A percentile compares a stretch with the other conserved stretches of the same genome.
These are phyloP conservation scores for Russula emetica DNA, from an alignment of 768 basidiomycete genomes.

Conservation along the genomic window DNA sequence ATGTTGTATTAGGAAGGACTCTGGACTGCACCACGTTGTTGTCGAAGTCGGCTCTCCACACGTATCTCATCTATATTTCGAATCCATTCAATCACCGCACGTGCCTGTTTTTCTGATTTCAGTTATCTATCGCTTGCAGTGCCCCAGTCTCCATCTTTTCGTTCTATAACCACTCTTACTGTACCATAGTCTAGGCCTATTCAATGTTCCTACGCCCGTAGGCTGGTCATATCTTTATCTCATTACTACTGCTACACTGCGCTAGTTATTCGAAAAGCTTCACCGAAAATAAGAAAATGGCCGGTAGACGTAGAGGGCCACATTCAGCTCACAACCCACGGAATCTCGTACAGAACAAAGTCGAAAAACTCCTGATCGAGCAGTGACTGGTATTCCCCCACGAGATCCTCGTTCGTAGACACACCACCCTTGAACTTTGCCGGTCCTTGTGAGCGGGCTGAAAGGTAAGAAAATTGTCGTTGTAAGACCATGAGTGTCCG, in stretches of 20 bases:
- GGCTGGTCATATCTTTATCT: conserved; percentile 59
- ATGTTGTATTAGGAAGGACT: conserved; percentile 29
- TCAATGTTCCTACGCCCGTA: conserved; percentile 48
- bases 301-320: conserved; percentile 20
- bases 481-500: conserved; percentile 72
- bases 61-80: conserved; percentile 25
- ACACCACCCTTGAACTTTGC: conserved; percentile 42
- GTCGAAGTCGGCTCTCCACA: conserved; percentile 13
- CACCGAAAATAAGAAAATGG: conserved; percentile 23
- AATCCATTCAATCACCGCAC: conserved; percentile 19
- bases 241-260: conserved; percentile 28
- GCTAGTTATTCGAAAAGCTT: conserved; percentile 20
- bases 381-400: conserved; percentile 86
- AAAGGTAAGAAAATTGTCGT: conserved; percentile 74
- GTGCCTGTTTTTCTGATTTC: conserved; percentile 21
- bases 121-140: conserved; percentile 24
- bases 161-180: conserved; percentile 21
- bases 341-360: conserved; percentile 91
- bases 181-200: conserved; percentile 40
- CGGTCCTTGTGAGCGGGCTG: conserved; percentile 55
- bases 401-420: conserved; percentile 58
- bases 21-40: conserved; percentile 23
- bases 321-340: conserved; percentile 70
- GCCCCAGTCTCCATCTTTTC: conserved; percentile 12
- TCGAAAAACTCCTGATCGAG: conserved; percentile 96